These are phyloP conservation scores for Monosporozyma aerobia DNA, from an alignment of 805 yeast species.

Conservation along the genomic window DNA sequence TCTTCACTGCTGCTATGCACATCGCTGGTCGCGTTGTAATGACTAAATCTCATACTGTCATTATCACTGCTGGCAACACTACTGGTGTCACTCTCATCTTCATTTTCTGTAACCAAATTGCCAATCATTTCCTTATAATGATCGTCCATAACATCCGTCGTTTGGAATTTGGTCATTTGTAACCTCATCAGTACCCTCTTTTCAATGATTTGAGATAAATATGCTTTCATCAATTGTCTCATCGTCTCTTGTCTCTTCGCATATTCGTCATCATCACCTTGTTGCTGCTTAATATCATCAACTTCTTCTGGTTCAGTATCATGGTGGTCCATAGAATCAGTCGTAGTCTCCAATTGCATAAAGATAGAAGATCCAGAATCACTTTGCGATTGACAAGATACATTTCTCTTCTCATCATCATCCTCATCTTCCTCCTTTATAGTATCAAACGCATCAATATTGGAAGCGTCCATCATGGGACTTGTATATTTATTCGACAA, in stretches of 20 bases:
- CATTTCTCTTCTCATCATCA: constrained; percentile 5
- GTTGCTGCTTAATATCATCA: background rate
- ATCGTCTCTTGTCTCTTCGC: constrained; percentile 2
- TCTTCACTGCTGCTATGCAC: background rate
- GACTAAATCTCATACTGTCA: constrained; percentile 1
- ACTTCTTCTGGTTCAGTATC: background rate
- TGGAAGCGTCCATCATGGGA: background rate
- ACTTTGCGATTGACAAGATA: background rate
- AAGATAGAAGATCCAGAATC: constrained; percentile 2
- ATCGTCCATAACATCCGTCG: constrained; percentile 9
- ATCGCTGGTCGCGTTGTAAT: background rate
- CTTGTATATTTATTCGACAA: constrained; percentile 5
- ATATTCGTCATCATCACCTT: background rate
- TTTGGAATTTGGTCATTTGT: constrained; percentile 20
- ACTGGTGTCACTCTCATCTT: constrained; percentile 5
- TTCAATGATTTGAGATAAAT: constrained; percentile 20
- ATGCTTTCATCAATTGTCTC: constrained; percentile 10
- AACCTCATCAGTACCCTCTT: constrained; percentile 22
- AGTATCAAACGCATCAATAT: constrained; percentile 3
- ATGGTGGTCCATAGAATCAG: background rate
- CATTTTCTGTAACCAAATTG: constrained; percentile 1
- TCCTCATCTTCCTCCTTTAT: constrained; percentile 11
- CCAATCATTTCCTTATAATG: constrained; percentile 4
- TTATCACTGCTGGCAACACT: constrained; percentile 1
- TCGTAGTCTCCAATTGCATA: background rate